Evolutionary conservation across 1,284 basidiomycete genomes (phyloP), one percentile per base, ranked within the genome.

Genomic region (Bjerkandera adusta): DNA sequence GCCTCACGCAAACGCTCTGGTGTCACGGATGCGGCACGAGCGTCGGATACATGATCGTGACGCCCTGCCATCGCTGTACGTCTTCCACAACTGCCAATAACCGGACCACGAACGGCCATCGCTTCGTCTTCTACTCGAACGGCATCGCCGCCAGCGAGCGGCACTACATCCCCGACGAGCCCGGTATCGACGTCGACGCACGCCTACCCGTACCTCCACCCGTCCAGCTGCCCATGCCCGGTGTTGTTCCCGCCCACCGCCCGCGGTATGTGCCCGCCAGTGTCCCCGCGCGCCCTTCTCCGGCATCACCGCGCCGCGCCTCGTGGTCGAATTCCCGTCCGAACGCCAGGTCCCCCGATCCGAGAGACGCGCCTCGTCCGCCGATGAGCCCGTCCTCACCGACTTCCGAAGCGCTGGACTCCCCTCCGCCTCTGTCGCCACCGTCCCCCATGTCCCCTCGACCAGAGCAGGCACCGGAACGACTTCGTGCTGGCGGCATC

Each of bases 61-160:
- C 75, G 52, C 83, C 83, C 70, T 90, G 88, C 63, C 57, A 69
- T 15, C 79, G 81, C 35, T 91, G 88, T 64, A 88, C 83, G 15
- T 78, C 80, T n/a, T 83, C 82, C 2, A 78, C 80, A 45, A 73
- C 74, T 39, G 73, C 73, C 3, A 77, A 75, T 49, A 83, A 83
- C 60, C 82, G 81, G 56, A 79, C 75, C 18, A 87, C 85, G 37
- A 93, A 92, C 63, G 89, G 89, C 4, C 90, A 94, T 62, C 83
- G 90, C 20, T 92, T 89, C 60, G 90, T 94, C 24, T 91, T 93
- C 64, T 89, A 92, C 68, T 86, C 88, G 42, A 77, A 71, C 57
- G 87, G 90, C 65, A 83, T 93, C 42, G 57, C 64, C n/a, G 79
- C 80, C 8, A 75, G 76, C 25, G 86, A 90, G 61, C 79, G 91